Conservation (phyloP, 1,284 basidiomycete genomes). For the Pascua guehoae region DNA sequence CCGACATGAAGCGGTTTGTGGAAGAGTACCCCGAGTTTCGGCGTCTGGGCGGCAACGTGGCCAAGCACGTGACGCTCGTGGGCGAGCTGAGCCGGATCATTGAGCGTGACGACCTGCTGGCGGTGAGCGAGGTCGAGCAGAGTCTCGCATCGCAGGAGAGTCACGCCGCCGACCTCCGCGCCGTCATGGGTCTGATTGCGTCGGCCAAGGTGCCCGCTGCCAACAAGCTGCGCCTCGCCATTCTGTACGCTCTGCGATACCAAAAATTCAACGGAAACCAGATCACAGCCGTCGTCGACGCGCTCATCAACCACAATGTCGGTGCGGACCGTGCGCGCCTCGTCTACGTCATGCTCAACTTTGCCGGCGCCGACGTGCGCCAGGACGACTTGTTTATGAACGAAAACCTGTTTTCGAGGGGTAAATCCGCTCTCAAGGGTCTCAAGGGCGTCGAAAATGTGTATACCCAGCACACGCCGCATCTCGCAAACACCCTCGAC, state of each 20-base stretch:
- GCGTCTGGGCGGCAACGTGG: constrained; percentile 94
- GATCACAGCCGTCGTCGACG: constrained; percentile 76
- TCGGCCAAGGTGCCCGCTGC: constrained; percentile 65
- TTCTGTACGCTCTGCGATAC: constrained; percentile 90
- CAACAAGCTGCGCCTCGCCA: constrained; percentile 89
- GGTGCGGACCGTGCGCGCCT: constrained; percentile 78
- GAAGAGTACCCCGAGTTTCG: constrained; percentile 98
- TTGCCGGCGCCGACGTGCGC: constrained; percentile 90
- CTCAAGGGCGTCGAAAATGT: constrained; percentile 99
- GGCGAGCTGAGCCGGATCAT: constrained; percentile 92
- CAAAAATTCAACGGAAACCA: constrained; percentile 85
- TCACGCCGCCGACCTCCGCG: constrained; percentile 71
- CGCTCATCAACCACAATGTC: constrained; percentile 77
- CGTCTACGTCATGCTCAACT: constrained; percentile 88
- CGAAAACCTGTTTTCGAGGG: constrained; percentile 90
- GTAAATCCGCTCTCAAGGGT: constrained; percentile 90
- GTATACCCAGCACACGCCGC: constrained; percentile 95
- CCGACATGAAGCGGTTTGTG: constrained; percentile 96
- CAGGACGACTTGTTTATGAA: constrained; percentile 98
- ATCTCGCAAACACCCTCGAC: constrained; percentile 88
- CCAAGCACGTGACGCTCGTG: constrained; percentile 94
- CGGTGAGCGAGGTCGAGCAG: constrained; percentile 93
- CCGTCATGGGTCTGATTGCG: constrained; percentile 69
- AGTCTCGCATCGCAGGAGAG: constrained; percentile 88
- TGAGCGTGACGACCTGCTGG: constrained; percentile 76